These are phyloP conservation scores for Apiosordaria backusii DNA, from an alignment of 495 filamentous ascomycete species.

Conservation along the genomic window DNA sequence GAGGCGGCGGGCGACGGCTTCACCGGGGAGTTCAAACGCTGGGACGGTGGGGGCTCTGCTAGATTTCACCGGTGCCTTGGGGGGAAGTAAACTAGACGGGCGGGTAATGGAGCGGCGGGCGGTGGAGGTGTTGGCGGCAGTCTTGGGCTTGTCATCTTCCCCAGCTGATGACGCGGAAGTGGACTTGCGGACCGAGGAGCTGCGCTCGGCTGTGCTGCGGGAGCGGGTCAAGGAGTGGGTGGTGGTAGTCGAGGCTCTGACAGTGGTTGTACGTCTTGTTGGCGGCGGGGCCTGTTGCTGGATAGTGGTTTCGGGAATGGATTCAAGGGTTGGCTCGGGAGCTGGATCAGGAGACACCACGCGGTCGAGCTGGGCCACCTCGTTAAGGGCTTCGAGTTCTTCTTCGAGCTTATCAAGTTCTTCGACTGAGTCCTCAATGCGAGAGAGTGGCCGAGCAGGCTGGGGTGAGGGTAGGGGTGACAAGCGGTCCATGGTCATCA, in stretches of 20 bases:
- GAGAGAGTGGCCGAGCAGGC: conserved; percentile 43
- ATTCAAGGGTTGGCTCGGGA: not conserved
- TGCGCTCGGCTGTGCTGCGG: conserved; percentile 14
- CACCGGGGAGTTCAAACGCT: conserved; percentile 67
- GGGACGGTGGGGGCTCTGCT: conserved; percentile 61
- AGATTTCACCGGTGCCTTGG: conserved; percentile 50
- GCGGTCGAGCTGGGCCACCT: conserved; percentile 41
- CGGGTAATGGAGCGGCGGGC: conserved; percentile 23
- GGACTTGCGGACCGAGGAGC: conserved; percentile 33
- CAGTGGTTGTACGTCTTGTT: not conserved
- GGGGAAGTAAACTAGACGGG: conserved; percentile 43
- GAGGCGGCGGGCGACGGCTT: conserved; percentile 61
- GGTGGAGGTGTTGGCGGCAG: conserved; percentile 3
- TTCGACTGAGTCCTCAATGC: conserved; percentile 67
- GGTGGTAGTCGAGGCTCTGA: not conserved
- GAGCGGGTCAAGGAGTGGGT: not conserved
- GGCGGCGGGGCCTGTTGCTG: not conserved
- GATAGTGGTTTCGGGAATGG: not conserved
- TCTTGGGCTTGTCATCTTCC: conserved; percentile 29
- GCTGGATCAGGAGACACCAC: conserved; percentile 36
- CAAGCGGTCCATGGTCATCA: not conserved
- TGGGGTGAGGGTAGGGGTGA: conserved; percentile 17
- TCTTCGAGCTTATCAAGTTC: conserved; percentile 68
- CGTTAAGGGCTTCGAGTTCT: conserved; percentile 51
- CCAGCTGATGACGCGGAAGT: conserved; percentile 34